Evolutionary conservation across 108 stramenopile genomes (phyloP).

Genomic region (Discostella stelligeroides): DNA sequence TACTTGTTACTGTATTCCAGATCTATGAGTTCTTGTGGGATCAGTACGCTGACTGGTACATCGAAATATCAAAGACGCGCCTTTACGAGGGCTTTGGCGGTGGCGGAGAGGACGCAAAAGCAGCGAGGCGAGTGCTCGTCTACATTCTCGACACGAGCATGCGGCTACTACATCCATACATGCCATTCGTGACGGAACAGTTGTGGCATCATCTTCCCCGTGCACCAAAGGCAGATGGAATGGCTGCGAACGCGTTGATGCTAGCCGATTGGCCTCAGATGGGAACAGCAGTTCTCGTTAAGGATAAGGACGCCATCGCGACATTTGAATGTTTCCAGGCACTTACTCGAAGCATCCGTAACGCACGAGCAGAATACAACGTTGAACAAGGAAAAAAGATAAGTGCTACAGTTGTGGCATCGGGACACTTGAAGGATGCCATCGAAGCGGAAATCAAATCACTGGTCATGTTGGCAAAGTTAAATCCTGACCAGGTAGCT

Average conservation of each 20-base stretch:
- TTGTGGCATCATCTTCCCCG: conserved; percentile 97
- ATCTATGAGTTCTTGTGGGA: conserved; percentile 96
- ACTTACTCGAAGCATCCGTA: conserved; percentile 87
- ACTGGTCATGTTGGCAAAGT: conserved; percentile 75
- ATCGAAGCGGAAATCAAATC: conserved; percentile 79
- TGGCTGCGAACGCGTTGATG: conserved; percentile 79
- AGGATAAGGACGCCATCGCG: conserved; percentile 60
- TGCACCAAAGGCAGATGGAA: conserved; percentile 40
- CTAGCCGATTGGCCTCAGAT: conserved; percentile 90
- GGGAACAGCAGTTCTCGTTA: conserved; percentile 71
- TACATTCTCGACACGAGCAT: conserved; percentile 94
- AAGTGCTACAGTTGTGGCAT: conserved; percentile 72
- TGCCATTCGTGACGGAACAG: conserved; percentile 98
- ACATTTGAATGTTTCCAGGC: conserved; percentile 88
- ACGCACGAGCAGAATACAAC: conserved; percentile 91
- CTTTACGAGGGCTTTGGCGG: conserved; percentile 88
- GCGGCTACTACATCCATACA: conserved; percentile 96
- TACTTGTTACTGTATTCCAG: conserved; percentile 27
- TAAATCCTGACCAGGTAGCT: conserved; percentile 72
- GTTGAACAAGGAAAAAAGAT: conserved; percentile 89
- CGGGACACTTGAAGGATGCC: conserved; percentile 57
- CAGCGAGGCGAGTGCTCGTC: conserved; percentile 87
- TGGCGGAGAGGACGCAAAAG: conserved; percentile 71
- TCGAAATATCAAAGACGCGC: conserved; percentile 92
- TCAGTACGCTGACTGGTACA: conserved; percentile 98